phyloP scores from a whole-genome alignment of 73 alveolate species.

The Chromera velia region DNA sequence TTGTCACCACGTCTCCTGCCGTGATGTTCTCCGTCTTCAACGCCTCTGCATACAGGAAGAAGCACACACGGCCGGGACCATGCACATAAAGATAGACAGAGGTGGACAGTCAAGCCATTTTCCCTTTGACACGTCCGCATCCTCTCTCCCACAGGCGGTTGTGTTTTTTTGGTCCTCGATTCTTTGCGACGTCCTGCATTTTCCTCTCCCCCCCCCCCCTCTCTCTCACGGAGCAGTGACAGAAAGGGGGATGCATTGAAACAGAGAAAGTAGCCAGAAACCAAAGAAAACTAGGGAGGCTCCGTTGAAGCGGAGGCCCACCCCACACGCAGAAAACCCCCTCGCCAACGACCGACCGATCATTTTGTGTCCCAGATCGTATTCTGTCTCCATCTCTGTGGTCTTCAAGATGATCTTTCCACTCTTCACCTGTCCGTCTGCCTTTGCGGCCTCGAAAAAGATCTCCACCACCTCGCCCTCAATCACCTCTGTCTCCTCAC shows the following conservation, averaged over 20 bases:
- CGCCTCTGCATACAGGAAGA: no score
- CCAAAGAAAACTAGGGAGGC: background rate
- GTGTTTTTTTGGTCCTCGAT: background rate
- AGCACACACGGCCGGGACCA: background rate
- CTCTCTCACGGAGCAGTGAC: background rate
- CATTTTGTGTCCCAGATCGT: constrained; percentile 88
- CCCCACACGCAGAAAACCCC: background rate
- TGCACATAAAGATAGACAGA: background rate
- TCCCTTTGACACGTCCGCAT: no score
- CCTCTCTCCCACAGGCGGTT: no score
- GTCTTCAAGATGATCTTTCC: constrained; percentile 92
- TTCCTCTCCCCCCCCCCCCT: background rate
- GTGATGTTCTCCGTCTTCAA: constrained; percentile 70
- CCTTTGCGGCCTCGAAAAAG: constrained; percentile 90
- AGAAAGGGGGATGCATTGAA: background rate
- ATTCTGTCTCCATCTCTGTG: constrained; percentile 92
- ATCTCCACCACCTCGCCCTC: constrained; percentile 99
- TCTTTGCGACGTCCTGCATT: background rate
- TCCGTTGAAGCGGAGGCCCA: background rate
- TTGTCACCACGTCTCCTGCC: constrained; percentile 97
- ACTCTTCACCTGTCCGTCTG: constrained; percentile 47
- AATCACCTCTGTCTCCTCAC: constrained; percentile 95
- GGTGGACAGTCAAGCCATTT: no score
- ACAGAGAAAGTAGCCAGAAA: background rate
- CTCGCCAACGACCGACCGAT: constrained; percentile 74